Evolutionary conservation across 1,284 basidiomycete species (phyloP).

Genomic region (Taiwanofungus camphoratus): DNA sequence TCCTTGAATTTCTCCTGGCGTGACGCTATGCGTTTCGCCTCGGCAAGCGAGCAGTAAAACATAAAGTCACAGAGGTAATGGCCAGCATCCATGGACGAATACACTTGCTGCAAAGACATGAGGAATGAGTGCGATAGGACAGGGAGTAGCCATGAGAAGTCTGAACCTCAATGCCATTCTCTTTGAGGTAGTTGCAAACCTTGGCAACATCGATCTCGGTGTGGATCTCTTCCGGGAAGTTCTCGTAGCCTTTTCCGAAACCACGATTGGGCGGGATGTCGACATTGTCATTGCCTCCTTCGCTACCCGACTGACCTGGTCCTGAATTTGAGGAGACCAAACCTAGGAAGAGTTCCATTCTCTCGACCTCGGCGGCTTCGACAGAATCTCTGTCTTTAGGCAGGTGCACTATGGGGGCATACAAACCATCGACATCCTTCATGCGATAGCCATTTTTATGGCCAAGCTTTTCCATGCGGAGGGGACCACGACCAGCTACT

Average conservation of each 20-base stretch:
- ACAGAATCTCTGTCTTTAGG: constrained; percentile 2
- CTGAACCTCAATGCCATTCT: constrained; percentile 52
- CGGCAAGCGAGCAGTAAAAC: constrained; percentile 74
- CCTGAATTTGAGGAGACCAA: constrained; percentile 5
- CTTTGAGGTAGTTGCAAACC: constrained; percentile 53
- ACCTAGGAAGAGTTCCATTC: constrained; percentile 28
- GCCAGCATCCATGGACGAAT: constrained; percentile 69
- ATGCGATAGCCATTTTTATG: constrained; percentile 69
- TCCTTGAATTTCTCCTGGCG: constrained; percentile 44
- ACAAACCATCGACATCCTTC: constrained; percentile 58
- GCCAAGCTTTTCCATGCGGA: constrained; percentile 60
- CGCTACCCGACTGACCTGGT: constrained; percentile 8
- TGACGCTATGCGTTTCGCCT: constrained; percentile 48
- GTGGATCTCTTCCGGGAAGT: constrained; percentile 38
- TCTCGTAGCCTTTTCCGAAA: constrained; percentile 46
- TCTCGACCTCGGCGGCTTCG: constrained; percentile 26
- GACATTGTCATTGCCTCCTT: constrained; percentile 19
- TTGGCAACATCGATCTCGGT: constrained; percentile 43
- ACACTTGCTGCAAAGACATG: constrained; percentile 44
- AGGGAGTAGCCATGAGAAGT: neutral
- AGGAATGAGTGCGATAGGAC: constrained; percentile 2
- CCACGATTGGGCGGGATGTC: constrained; percentile 38
- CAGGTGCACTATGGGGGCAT: constrained; percentile 45
- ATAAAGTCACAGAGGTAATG: constrained; percentile 76
- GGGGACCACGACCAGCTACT: constrained; percentile 56